These are phyloP conservation scores for Pseudogymnoascus sp. DNA, from an alignment of 2,329 filamentous ascomycete genomes.

Conservation along the genomic window DNA sequence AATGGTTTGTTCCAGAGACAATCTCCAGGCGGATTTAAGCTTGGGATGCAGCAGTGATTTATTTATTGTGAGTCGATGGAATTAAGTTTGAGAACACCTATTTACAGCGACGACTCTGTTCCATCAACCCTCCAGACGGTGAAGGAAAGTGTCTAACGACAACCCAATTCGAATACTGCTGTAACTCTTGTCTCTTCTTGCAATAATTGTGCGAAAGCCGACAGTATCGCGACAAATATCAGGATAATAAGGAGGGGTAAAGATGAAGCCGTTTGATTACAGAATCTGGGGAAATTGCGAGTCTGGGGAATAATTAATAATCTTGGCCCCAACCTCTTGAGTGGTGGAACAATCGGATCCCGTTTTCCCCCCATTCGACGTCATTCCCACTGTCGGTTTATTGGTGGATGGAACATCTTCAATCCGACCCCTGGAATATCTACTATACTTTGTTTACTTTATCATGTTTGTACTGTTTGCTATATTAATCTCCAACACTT, in stretches of 20 bases:
- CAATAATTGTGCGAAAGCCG: not conserved
- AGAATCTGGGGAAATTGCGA: not conserved
- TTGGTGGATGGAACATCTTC: conserved; percentile 1
- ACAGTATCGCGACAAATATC: not conserved
- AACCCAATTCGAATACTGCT: not conserved
- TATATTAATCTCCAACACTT: not conserved
- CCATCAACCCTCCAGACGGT: not conserved
- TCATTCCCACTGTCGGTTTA: not conserved
- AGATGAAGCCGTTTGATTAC: not conserved
- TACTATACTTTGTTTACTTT: not conserved
- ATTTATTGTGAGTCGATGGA: not conserved
- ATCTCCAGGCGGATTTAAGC: conserved; percentile 22
- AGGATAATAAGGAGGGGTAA: not conserved
- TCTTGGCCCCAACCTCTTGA: not conserved
- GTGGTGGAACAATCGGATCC: not conserved
- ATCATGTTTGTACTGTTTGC: not conserved
- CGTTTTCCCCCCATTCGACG: not conserved
- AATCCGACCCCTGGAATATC: not conserved
- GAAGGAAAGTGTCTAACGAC: not conserved
- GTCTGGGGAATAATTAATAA: not conserved
- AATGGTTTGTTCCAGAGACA: conserved; percentile 21
- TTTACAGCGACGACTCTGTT: not conserved
- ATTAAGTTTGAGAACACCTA: not conserved
- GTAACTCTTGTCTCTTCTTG: not conserved
- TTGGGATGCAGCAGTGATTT: conserved; percentile 7